Evolutionary conservation across 192 early-diverging fungal species (phyloP), one percentile per base, ranked within the genome.

Genomic region (Coemansia nantahalensis): DNA sequence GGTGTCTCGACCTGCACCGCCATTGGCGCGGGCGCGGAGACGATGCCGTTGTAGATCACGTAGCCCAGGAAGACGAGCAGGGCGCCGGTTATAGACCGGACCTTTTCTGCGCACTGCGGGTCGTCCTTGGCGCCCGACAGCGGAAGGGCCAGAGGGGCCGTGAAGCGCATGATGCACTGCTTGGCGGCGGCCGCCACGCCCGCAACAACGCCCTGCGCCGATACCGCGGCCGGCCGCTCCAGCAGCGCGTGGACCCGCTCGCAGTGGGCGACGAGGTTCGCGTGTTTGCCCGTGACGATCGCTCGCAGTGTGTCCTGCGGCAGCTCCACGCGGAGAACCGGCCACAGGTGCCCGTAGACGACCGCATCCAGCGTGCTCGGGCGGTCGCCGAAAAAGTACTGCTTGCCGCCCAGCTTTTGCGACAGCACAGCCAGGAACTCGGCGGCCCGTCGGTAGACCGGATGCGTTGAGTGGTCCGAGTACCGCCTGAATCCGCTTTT

Each of bases 311-410:
- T 61, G 45, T 55, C 52, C 31, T 77, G 74, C 10, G 87, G 82
- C 26, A 95, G 76, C 18, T 87, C 74, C n/a, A 92, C 83, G 33
- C 83, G 85, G 38, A 83, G 43, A 22, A 91, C 83, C 37, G 90
- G 62, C n/a, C 90, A 78, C 19, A 97, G 74, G 59, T 94, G 85
- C 14, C 87, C 90, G 65, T 86, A 97, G 11, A 80, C 87, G 30
- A 93, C 73, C 10, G 86, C 84, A 62, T 97, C 94, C 8, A 95
- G 68, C 13, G 86, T 81, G 11, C 84, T 82, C 3, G 90, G 83
- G 11, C 81, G 84, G 50, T 83, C 69, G 6, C 91, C 92, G 70
- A 92, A 92, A 54, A 97, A 90, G 60, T 84, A 97, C 2, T 80
- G 74, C 46, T 92, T 79, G 8, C 80, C 64, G 15, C 84, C 87